phyloP scores from a whole-genome alignment of 441 rosid species.

The Adansonia madagascariensis region DNA sequence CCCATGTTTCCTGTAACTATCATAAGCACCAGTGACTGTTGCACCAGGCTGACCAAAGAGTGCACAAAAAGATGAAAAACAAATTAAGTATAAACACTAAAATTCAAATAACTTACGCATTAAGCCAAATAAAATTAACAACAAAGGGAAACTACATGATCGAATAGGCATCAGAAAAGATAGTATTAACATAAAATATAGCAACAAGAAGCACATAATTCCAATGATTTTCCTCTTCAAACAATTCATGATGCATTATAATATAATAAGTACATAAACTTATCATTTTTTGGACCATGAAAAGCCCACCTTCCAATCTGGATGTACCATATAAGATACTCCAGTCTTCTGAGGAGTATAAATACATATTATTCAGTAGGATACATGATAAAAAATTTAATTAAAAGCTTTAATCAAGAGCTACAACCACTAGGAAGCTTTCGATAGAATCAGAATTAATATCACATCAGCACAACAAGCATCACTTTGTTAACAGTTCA shows the following conservation, averaged over 20 bases:
- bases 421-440: background rate
- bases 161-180: background rate
- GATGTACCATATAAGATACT: background rate
- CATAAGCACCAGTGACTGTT: constrained; percentile 56
- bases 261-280: constrained; percentile 9
- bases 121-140: background rate
- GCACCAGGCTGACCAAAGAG: constrained; percentile 61
- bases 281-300: background rate
- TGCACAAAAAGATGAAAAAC: constrained; percentile 22
- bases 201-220: constrained; percentile 2
- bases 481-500: background rate
- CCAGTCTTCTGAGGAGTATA: background rate
- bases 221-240: background rate
- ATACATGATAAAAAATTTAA: background rate
- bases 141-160: background rate
- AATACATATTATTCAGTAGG: background rate
- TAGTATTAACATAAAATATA: background rate
- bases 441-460: background rate
- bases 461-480: background rate
- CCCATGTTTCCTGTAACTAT: constrained; percentile 75
- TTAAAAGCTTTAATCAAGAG: background rate
- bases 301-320: background rate
- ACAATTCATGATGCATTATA: constrained; percentile 2
- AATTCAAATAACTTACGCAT: background rate
- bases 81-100: background rate